Evolutionary conservation across 2,329 filamentous ascomycete genomes (phyloP).

Genomic region (Aspergillus quadricinctus): DNA sequence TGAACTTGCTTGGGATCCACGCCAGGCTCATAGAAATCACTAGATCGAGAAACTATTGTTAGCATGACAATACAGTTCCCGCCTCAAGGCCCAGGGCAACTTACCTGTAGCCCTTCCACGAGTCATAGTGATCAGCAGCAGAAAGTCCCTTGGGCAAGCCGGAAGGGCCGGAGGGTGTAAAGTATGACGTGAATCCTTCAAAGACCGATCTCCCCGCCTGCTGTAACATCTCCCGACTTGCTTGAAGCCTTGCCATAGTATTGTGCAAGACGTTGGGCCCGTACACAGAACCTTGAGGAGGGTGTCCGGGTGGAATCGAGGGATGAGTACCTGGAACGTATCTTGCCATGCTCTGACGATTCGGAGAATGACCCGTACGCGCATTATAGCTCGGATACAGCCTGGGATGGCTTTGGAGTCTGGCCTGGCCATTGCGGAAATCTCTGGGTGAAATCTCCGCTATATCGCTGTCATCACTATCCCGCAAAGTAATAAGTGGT

Average conservation of each 20-base stretch:
- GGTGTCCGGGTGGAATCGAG: not conserved
- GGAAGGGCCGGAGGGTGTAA: constrained; percentile 1
- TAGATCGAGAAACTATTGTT: constrained; percentile 4
- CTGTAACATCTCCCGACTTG: constrained; percentile 10
- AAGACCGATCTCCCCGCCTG: constrained; percentile 9
- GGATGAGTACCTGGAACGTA: not conserved
- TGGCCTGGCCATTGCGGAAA: constrained; percentile 11
- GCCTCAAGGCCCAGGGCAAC: not conserved
- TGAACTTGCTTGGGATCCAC: constrained; percentile 50
- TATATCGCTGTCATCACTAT: constrained; percentile 32
- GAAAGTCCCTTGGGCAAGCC: not conserved
- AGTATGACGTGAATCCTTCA: constrained; percentile 1
- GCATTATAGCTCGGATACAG: not conserved
- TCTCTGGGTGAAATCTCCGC: constrained; percentile 25
- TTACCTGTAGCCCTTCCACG: constrained; percentile 9
- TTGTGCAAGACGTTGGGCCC: constrained; percentile 14
- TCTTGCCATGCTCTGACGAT: not conserved
- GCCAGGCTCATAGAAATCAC: constrained; percentile 18
- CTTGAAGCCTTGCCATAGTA: constrained; percentile 17
- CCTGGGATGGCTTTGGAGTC: not conserved
- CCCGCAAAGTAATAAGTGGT: constrained; percentile 1
- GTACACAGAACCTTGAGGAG: constrained; percentile 5
- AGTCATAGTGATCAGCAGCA: not conserved
- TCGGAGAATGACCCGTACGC: not conserved
- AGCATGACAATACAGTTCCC: not conserved